These are phyloP conservation scores for Colletotrichum somersetense DNA, from an alignment of 2,329 filamentous ascomycete species.

Conservation along the genomic window DNA sequence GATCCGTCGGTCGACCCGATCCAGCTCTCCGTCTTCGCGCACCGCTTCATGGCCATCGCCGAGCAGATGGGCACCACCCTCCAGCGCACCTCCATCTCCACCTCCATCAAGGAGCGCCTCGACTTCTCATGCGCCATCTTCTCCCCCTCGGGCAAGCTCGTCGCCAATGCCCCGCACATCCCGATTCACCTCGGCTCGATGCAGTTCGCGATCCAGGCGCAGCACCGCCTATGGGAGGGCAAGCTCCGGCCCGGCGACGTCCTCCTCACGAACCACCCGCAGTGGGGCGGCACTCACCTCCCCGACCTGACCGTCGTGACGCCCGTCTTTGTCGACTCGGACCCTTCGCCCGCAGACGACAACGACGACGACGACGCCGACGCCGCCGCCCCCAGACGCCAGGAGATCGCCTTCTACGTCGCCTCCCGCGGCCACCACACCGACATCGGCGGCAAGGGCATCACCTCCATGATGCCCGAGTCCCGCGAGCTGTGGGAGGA, in stretches of 20 bases:
- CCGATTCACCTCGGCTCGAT: slow-evolving; percentile 58
- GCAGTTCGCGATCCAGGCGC: slow-evolving; percentile 55
- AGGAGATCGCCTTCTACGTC: slow-evolving; percentile 53
- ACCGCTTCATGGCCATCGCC: slow-evolving; percentile 70
- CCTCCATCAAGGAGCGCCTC: slow-evolving; percentile 59
- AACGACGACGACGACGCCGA: slow-evolving; percentile 21
- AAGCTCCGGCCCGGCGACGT: slow-evolving; percentile 55
- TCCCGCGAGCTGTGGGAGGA: slow-evolving; percentile 59
- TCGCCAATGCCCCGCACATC: slow-evolving; percentile 57
- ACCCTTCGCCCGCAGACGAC: neutral
- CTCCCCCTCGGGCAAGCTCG: slow-evolving; percentile 55
- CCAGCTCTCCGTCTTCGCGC: slow-evolving; percentile 65
- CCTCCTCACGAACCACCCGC: slow-evolving; percentile 55
- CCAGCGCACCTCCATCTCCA: slow-evolving; percentile 67
- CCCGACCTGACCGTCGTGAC: slow-evolving; percentile 58
- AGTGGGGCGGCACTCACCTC: slow-evolving; percentile 55
- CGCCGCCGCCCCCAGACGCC: slow-evolving; percentile 3
- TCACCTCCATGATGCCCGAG: slow-evolving; percentile 57
- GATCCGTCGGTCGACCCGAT: slow-evolving; percentile 59
- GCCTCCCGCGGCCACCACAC: slow-evolving; percentile 57
- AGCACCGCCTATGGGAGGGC: slow-evolving; percentile 51
- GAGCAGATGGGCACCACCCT: slow-evolving; percentile 70
- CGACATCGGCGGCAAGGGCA: slow-evolving; percentile 55
- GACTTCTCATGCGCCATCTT: slow-evolving; percentile 60
- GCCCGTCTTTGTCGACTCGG: slow-evolving; percentile 50